Conservation (phyloP, 1,284 basidiomycete genomes). For the Sanguinoderma infundibulare region DNA sequence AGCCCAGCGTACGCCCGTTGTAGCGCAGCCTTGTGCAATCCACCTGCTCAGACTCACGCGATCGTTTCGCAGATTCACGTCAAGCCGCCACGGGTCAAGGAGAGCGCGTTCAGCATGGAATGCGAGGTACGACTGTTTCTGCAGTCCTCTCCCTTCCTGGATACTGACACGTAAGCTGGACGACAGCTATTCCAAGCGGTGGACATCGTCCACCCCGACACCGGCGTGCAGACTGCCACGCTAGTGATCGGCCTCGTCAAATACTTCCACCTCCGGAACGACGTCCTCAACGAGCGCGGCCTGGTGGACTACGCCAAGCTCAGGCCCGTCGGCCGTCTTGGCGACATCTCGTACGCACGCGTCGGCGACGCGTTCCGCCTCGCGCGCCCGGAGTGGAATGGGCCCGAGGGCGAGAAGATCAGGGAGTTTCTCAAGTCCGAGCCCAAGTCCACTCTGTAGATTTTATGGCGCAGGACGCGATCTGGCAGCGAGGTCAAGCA, state of each 20-base stretch:
- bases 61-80: constrained; percentile 40
- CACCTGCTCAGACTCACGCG: neutral
- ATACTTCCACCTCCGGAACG: constrained; percentile 61
- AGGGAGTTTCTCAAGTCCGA: constrained; percentile 19
- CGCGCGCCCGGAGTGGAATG: constrained; percentile 59
- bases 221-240: constrained; percentile 51
- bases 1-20: constrained; percentile 52
- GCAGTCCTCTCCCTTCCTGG: neutral
- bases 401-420: constrained; percentile 27
- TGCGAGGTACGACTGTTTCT: constrained; percentile 60
- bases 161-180: neutral
- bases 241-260: constrained; percentile 70
- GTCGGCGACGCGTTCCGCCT: constrained; percentile 61
- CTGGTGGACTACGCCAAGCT: constrained; percentile 65
- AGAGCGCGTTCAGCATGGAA: constrained; percentile 77
- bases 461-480: too few relatives aligned
- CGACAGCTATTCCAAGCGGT: constrained; percentile 57
- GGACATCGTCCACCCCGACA: constrained; percentile 52
- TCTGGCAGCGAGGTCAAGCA: too few relatives aligned
- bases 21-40: neutral
- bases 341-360: constrained; percentile 63
- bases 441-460: constrained; percentile 7
- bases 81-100: constrained; percentile 68
- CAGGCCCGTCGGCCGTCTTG: constrained; percentile 63
- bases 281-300: constrained; percentile 50